Percentiles rank a stretch among this genome's conserved stretches.
Conservation (phyloP, 495 filamentous ascomycete genomes). For the Apodospora peruviana region DNA sequence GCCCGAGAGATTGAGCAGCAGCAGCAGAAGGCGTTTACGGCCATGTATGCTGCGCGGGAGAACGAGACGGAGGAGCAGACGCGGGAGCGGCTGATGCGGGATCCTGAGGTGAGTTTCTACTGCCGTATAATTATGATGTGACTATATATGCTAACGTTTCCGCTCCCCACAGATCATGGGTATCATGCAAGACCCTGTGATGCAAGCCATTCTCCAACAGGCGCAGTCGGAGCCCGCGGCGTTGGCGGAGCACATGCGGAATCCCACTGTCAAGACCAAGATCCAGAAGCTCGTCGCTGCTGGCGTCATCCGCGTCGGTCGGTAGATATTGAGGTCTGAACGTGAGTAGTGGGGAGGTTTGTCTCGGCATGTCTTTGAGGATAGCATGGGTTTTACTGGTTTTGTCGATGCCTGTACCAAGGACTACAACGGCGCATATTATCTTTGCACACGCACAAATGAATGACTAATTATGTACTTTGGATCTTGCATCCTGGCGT, state of each 20-base stretch:
- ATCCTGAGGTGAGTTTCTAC: conserved; percentile 76
- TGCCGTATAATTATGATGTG: background rate
- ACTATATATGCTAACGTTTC: conserved; percentile 24
- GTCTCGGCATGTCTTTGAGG: no score
- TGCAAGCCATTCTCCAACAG: conserved; percentile 96
- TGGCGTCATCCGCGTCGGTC: conserved; percentile 81
- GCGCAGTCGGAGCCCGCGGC: conserved; percentile 90
- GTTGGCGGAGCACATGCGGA: conserved; percentile 94
- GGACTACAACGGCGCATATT: no score
- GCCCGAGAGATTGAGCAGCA: conserved; percentile 87
- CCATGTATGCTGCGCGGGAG: conserved; percentile 81
- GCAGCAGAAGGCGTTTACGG: conserved; percentile 87
- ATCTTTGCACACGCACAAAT: no score
- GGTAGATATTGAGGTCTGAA: conserved; percentile 21
- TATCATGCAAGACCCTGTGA: conserved; percentile 91
- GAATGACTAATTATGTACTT: background rate
- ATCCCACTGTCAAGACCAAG: conserved; percentile 72
- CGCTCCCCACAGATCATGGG: conserved; percentile 65
- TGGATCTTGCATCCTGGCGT: no score
- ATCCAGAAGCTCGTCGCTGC: conserved; percentile 90
- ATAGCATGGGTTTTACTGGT: no score
- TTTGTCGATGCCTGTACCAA: no score
- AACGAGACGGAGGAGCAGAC: conserved; percentile 98
- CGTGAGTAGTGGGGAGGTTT: background rate
- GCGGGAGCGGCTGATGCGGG: conserved; percentile 80